Base-by-base conservation (phyloP, 2,329 filamentous ascomycete species). In the Xylaria sp. region DNA sequence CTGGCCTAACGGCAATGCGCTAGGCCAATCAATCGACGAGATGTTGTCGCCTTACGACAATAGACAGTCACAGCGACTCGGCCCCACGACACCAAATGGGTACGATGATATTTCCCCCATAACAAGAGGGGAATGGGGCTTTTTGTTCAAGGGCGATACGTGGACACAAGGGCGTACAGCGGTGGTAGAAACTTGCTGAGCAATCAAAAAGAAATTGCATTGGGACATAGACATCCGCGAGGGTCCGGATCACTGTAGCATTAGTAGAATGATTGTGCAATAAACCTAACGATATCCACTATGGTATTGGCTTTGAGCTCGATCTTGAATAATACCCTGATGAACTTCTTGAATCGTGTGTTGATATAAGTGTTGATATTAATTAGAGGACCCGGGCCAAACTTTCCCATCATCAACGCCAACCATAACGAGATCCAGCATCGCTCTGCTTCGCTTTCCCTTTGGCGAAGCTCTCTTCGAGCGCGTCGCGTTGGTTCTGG, bases 391-490 rank as follows among this genome's bases (percentile, higher is more conserved):
- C 23, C 27, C 10, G 10, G 23, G 6, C 47, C 25, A 32, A 32
- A 35, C 0, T 9, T 29, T 21, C 23, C 18, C 10, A 12, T 16
- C 16, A 50, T 78, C 71, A 82, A 72, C 80, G 83, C 93, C 93
- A 98, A 5, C 94, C 94, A 82, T 98, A 98, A 75, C 88, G 89
- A 66, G 88, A 90, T 3, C 92, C 92, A 23, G 93, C 93, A 78
- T 97, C 94, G 75, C 88, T 91, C 79, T 93, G 90, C 76, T 94
- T 96, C 75, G 87, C 88, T 82, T 88, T 90, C 5, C 93, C 93
- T 73, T 90, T 85, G 23, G 93, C 93, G 83, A 97, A 98, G 78
- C 93, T 94, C 77, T 98, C 95, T 81, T 98, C 94, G 73, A 98
- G 82, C 2, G 93, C 94, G 12, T 97, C 93, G 77, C 90, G 90